Conservation (phyloP, 2,329 filamentous ascomycete genomes). For the Graphium sp. region DNA sequence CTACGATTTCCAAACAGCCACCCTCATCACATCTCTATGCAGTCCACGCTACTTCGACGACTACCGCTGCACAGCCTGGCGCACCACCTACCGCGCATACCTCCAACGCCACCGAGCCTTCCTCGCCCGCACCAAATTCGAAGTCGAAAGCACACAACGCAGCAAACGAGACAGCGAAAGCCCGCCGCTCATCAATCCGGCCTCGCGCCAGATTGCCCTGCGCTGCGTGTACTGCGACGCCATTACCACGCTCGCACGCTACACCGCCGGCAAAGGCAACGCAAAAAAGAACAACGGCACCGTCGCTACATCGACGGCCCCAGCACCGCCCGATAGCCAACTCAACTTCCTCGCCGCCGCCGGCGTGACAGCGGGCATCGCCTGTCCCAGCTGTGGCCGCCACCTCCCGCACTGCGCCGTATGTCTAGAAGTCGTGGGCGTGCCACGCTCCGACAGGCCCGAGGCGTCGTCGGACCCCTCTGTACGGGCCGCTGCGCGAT, state of each 20-base stretch:
- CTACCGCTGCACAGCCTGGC: slow-evolving; percentile 58
- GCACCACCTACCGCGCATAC: slow-evolving; percentile 52
- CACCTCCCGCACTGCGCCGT: slow-evolving; percentile 52
- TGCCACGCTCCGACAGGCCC: slow-evolving; percentile 41
- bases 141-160: slow-evolving; percentile 56
- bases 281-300: slow-evolving; percentile 3
- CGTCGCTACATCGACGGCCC: background rate
- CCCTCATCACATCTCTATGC: slow-evolving; percentile 57
- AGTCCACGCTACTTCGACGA: slow-evolving; percentile 65
- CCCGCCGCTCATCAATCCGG: slow-evolving; percentile 42
- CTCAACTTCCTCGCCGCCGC: slow-evolving; percentile 41
- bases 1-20: slow-evolving; percentile 63
- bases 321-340: slow-evolving; percentile 2
- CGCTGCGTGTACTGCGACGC: slow-evolving; percentile 64
- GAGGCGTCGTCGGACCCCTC: slow-evolving; percentile 30
- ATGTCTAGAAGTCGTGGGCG: slow-evolving; percentile 49
- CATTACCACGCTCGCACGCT: slow-evolving; percentile 29
- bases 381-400: slow-evolving; percentile 49
- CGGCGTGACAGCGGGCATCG: slow-evolving; percentile 41
- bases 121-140: slow-evolving; percentile 60
- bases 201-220: slow-evolving; percentile 54
- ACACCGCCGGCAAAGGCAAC: slow-evolving; percentile 6
- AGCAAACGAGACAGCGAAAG: slow-evolving; percentile 42
- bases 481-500: slow-evolving; percentile 32
- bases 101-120: slow-evolving; percentile 58